These are phyloP conservation scores for Metschnikowia continentalis DNA, from an alignment of 805 yeast genomes.

Conservation along the genomic window DNA sequence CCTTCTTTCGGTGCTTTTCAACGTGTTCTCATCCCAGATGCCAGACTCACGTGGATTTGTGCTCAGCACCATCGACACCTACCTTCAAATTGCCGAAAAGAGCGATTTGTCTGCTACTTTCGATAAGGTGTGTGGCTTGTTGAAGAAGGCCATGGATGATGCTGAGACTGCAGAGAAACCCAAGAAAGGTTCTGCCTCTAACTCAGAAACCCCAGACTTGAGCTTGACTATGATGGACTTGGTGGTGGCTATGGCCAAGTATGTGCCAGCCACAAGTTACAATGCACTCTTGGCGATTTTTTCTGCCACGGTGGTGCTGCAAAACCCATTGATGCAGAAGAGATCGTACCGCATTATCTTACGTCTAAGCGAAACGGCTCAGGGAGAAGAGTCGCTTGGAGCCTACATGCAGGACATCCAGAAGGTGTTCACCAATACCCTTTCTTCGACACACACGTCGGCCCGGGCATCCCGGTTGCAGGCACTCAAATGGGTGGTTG, in stretches of 20 bases:
- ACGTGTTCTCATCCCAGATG: slow-evolving; percentile 85
- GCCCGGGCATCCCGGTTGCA: slow-evolving; percentile 78
- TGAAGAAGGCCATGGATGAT: slow-evolving; percentile 66
- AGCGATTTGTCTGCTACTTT: slow-evolving; percentile 72
- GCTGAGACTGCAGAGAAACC: slow-evolving; percentile 18
- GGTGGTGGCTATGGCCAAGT: slow-evolving; percentile 80
- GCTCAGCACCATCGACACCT: slow-evolving; percentile 80
- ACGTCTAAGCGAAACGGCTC: slow-evolving; percentile 63
- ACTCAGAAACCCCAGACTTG: slow-evolving; percentile 41
- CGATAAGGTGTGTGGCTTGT: slow-evolving; percentile 75
- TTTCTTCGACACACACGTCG: slow-evolving; percentile 57
- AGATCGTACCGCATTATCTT: slow-evolving; percentile 80
- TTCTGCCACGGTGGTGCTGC: slow-evolving; percentile 54
- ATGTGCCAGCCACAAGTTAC: slow-evolving; percentile 68
- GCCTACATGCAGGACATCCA: slow-evolving; percentile 57
- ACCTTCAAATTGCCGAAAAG: slow-evolving; percentile 62
- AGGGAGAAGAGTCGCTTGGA: slow-evolving; percentile 53
- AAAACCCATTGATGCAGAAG: slow-evolving; percentile 74
- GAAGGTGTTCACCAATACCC: slow-evolving; percentile 52
- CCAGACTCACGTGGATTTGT: slow-evolving; percentile 82
- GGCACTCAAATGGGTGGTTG: slow-evolving; percentile 59
- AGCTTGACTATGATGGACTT: slow-evolving; percentile 89
- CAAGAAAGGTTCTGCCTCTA: slow-evolving; percentile 13
- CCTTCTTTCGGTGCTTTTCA: slow-evolving; percentile 80
- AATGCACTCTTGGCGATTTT: slow-evolving; percentile 76